These are phyloP conservation scores for Furcasterigmium furcatum DNA, from an alignment of 2,329 filamentous ascomycete genomes.

Conservation along the genomic window DNA sequence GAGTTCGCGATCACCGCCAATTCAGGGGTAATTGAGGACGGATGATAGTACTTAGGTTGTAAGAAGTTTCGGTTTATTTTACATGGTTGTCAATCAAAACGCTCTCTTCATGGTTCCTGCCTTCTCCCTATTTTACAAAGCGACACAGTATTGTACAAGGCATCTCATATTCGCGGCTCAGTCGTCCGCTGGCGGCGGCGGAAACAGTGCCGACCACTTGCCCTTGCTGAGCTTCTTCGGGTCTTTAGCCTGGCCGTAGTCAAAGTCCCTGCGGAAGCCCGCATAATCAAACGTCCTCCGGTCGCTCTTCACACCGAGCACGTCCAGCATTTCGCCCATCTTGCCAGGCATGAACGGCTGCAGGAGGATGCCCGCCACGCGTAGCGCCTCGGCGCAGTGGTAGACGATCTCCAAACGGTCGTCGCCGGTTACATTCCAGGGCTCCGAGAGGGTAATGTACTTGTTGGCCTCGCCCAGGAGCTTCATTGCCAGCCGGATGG, in stretches of 20 bases:
- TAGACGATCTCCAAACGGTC: slow-evolving; percentile 59
- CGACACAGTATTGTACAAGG: background rate
- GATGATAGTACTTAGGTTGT: too few relatives aligned
- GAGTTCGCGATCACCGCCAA: too few relatives aligned
- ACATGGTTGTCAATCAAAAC: too few relatives aligned
- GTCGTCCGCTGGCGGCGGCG: slow-evolving; percentile 25
- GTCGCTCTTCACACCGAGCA: slow-evolving; percentile 65
- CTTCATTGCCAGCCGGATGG: slow-evolving; percentile 62
- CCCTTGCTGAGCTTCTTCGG: slow-evolving; percentile 24
- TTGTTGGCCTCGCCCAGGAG: slow-evolving; percentile 50
- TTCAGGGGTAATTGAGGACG: too few relatives aligned
- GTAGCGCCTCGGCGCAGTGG: slow-evolving; percentile 69
- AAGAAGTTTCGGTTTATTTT: too few relatives aligned
- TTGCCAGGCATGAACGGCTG: slow-evolving; percentile 90
- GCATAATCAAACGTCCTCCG: slow-evolving; percentile 64
- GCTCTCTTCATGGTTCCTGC: too few relatives aligned
- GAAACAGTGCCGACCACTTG: slow-evolving; percentile 46
- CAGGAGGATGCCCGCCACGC: slow-evolving; percentile 77
- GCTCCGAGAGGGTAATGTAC: slow-evolving; percentile 55
- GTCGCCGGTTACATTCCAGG: slow-evolving; percentile 58
- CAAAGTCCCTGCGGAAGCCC: slow-evolving; percentile 57
- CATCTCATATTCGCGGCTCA: background rate
- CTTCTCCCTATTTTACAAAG: too few relatives aligned
- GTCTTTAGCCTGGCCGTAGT: slow-evolving; percentile 58
- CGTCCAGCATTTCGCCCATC: slow-evolving; percentile 67